Evolutionary conservation across 2,329 filamentous ascomycete genomes (phyloP).

Genomic region (Tricladium varicosporioides): DNA sequence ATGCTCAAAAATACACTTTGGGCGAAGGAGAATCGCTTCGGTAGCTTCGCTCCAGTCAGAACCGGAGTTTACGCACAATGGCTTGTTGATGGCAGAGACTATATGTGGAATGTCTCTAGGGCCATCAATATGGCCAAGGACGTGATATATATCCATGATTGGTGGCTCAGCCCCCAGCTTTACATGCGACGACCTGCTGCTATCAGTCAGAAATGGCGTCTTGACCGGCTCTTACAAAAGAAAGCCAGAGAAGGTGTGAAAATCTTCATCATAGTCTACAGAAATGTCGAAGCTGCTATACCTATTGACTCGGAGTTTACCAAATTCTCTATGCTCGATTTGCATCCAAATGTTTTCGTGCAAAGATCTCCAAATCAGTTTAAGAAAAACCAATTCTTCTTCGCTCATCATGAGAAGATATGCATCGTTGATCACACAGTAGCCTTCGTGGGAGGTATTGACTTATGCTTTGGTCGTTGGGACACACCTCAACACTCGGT

Average conservation of each 20-base stretch:
- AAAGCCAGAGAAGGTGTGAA: constrained; percentile 96
- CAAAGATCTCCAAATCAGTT: constrained; percentile 96
- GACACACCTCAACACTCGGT: constrained; percentile 91
- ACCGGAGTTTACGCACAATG: constrained; percentile 88
- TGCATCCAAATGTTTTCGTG: constrained; percentile 95
- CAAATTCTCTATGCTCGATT: constrained; percentile 90
- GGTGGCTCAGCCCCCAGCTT: constrained; percentile 96
- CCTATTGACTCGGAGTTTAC: constrained; percentile 98
- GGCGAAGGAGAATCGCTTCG: constrained; percentile 81
- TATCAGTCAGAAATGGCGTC: constrained; percentile 96
- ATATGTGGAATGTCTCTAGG: constrained; percentile 99
- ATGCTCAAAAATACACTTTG: constrained; percentile 84
- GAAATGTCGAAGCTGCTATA: constrained; percentile 94
- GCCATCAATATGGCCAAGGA: constrained; percentile 97
- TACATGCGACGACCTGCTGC: constrained; percentile 92
- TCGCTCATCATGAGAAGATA: constrained; percentile 98
- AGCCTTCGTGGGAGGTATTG: constrained; percentile 92
- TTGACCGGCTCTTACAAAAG: constrained; percentile 87
- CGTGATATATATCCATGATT: constrained; percentile 98
- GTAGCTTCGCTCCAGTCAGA: constrained; percentile 89
- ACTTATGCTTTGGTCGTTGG: constrained; percentile 96
- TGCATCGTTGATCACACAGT: constrained; percentile 94
- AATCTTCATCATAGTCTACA: constrained; percentile 95
- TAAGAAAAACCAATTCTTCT: constrained; percentile 99
- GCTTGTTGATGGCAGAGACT: constrained; percentile 94